These are phyloP conservation scores for Trichoderma gamsii DNA, from an alignment of 495 filamentous ascomycete genomes.

Conservation along the genomic window DNA sequence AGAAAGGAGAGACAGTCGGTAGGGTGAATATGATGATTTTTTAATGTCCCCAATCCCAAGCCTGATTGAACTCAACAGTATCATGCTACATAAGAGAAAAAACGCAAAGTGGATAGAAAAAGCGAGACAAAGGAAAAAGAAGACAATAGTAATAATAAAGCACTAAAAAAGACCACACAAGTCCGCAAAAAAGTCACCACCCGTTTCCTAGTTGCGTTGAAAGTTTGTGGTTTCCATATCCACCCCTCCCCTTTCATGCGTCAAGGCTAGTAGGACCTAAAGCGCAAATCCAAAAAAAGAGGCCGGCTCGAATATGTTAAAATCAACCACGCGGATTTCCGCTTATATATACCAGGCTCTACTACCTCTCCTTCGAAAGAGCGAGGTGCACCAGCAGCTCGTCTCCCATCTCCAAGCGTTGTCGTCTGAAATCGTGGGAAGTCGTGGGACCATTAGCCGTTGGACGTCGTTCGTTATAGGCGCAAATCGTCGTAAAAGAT, in stretches of 20 bases:
- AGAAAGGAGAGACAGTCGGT: background rate
- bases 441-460: conserved; percentile 11
- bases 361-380: background rate
- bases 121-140: conserved; percentile 21
- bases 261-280: background rate
- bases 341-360: conserved; percentile 13
- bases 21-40: conserved; percentile 22
- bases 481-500: conserved; percentile 11
- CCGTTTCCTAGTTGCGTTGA: conserved; percentile 8
- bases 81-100: conserved; percentile 26
- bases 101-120: conserved; percentile 21
- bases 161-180: background rate
- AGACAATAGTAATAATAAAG: conserved; percentile 15
- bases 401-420: background rate
- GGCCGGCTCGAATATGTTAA: conserved; percentile 15
- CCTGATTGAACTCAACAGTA: conserved; percentile 25
- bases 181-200: background rate
- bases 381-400: conserved; percentile 11
- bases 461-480: conserved; percentile 12
- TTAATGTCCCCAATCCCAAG: conserved; percentile 31
- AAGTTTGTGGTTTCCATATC: conserved; percentile 7
- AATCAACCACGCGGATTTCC: conserved; percentile 13
- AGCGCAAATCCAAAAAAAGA: conserved; percentile 20
- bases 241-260: conserved; percentile 9
- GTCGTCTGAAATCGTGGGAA: background rate